These are phyloP conservation scores for Albophoma yamanashiensis DNA, from an alignment of 2,329 filamentous ascomycete species.

Conservation along the genomic window DNA sequence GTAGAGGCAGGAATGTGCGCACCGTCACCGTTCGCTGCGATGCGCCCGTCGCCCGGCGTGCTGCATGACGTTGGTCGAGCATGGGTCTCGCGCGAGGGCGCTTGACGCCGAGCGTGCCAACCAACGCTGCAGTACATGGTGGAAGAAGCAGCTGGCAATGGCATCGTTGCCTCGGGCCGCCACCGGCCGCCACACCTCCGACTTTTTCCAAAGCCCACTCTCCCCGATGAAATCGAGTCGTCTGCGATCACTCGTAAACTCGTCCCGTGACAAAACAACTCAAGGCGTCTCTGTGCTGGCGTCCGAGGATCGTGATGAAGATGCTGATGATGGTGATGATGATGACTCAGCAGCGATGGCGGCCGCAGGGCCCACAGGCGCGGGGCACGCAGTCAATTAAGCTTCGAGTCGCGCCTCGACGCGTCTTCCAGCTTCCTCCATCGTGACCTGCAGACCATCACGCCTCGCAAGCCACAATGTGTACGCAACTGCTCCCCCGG, in stretches of 20 bases:
- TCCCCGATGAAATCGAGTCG: background rate
- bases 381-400: constrained; percentile 5
- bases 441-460: background rate
- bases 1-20: background rate
- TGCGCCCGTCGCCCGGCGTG: background rate
- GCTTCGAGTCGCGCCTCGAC: constrained; percentile 4
- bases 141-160: too few species aligned
- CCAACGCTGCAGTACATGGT: background rate
- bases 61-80: background rate
- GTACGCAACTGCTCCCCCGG: constrained; percentile 11
- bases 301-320: too few species aligned
- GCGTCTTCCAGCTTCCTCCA: constrained; percentile 5
- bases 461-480: constrained; percentile 15
- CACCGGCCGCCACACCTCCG: background rate
- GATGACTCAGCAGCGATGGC: background rate
- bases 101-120: background rate
- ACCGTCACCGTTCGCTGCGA: background rate
- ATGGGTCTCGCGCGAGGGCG: background rate
- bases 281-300: background rate
- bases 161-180: too few species aligned
- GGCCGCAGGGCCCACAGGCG: background rate
- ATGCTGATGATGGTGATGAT: too few species aligned
- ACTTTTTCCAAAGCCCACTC: background rate
- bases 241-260: background rate
- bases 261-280: background rate